Evolutionary conservation across 2,329 filamentous ascomycete genomes (phyloP).

Genomic region (Monosporascus sp.): DNA sequence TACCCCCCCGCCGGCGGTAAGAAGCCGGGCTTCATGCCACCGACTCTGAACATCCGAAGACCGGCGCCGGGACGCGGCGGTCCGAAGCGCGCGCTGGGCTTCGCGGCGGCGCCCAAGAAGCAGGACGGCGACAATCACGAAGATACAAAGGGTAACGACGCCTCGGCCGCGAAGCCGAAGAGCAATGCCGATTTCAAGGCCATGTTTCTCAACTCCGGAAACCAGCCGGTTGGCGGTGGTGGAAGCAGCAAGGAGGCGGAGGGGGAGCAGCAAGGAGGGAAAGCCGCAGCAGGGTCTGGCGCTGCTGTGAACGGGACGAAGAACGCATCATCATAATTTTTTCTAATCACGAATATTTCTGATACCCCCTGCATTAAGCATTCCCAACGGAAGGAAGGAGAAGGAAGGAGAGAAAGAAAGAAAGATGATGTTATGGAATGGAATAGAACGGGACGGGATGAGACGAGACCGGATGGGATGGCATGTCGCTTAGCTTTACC

Average conservation of each 20-base stretch:
- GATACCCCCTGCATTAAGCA: background rate
- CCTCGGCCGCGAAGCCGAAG: conserved; percentile 29
- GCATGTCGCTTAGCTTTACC: background rate
- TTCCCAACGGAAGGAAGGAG: background rate
- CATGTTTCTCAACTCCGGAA: conserved; percentile 32
- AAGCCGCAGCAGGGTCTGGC: too few species aligned
- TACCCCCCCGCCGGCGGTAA: conserved; percentile 22
- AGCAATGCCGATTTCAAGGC: conserved; percentile 55
- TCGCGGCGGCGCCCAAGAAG: conserved; percentile 25
- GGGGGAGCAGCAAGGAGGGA: background rate
- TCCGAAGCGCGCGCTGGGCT: conserved; percentile 39
- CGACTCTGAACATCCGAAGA: conserved; percentile 36
- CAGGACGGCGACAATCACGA: conserved; percentile 13
- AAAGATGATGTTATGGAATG: background rate
- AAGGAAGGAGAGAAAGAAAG: background rate
- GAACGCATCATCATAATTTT: too few species aligned
- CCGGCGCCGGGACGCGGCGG: conserved; percentile 33
- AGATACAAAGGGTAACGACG: conserved; percentile 7
- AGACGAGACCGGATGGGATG: background rate
- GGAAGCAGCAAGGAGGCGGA: background rate
- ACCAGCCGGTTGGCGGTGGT: background rate
- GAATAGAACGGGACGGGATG: conserved; percentile 1
- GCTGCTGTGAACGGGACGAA: too few species aligned
- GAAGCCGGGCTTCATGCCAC: conserved; percentile 35
- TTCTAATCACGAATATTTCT: too few species aligned